phyloP scores from a whole-genome alignment of 306 rosid genomes.

The Malus asiatica region DNA sequence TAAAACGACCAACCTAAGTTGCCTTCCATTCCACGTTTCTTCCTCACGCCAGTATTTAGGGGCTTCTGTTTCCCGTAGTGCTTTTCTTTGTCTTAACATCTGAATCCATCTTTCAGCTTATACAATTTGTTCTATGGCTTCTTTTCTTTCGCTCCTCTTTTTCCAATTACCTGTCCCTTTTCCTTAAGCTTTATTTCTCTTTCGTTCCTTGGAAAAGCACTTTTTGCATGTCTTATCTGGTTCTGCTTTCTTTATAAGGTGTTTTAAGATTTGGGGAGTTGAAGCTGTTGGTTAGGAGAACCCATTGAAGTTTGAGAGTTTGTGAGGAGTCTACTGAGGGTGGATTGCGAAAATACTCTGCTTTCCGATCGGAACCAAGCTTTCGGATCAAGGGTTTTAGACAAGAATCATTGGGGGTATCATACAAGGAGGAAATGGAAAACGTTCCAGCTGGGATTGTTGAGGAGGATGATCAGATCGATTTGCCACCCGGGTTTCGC shows the following conservation, averaged over 20 bases:
- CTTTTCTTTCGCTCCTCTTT: conserved; percentile 17
- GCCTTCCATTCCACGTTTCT: conserved; percentile 84
- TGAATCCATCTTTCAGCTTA: conserved; percentile 15
- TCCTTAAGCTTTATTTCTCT: conserved; percentile 16
- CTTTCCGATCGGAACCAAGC: background rate
- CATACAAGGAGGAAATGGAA: conserved; percentile 33
- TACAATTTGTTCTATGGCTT: conserved; percentile 23
- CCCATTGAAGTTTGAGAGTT: background rate
- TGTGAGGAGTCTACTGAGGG: background rate
- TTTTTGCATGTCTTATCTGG: conserved; percentile 19
- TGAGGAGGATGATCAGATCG: conserved; percentile 47
- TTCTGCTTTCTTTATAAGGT: conserved; percentile 2
- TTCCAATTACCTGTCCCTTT: background rate
- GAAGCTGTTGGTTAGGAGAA: conserved; percentile 8
- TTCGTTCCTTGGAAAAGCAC: conserved; percentile 7
- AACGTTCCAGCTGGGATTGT: conserved; percentile 14
- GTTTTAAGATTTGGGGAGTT: background rate
- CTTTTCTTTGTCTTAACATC: conserved; percentile 22
- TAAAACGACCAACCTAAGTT: conserved; percentile 46
- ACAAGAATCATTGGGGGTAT: background rate
- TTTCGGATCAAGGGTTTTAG: background rate
- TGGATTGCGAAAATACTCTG: background rate
- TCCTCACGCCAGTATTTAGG: conserved; percentile 47
- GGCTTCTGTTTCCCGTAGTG: conserved; percentile 28
- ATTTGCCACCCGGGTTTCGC: conserved; percentile 86